phyloP scores from a whole-genome alignment of 2,329 filamentous ascomycete species.

The Byssochlamys sp. region DNA sequence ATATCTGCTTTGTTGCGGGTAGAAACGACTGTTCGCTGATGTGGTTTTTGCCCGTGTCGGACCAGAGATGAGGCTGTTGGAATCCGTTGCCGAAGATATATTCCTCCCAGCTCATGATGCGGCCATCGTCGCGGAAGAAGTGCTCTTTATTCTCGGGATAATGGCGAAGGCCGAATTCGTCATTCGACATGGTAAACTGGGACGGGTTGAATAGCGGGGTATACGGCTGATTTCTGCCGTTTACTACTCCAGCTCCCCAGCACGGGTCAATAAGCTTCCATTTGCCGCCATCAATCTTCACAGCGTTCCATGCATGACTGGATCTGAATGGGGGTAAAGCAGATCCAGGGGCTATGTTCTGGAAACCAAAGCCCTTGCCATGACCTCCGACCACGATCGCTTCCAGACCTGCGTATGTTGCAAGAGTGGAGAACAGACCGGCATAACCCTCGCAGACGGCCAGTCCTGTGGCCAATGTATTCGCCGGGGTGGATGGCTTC shows the following conservation, averaged over 20 bases:
- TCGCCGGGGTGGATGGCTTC: slow-evolving; percentile 56
- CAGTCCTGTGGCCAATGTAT: slow-evolving; percentile 64
- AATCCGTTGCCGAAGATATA: slow-evolving; percentile 58
- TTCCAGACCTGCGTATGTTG: slow-evolving; percentile 68
- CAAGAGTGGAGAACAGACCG: slow-evolving; percentile 67
- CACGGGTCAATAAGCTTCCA: slow-evolving; percentile 91
- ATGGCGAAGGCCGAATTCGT: slow-evolving; percentile 70
- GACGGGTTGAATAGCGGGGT: slow-evolving; percentile 57
- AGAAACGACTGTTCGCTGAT: slow-evolving; percentile 50
- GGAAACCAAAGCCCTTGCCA: slow-evolving; percentile 76
- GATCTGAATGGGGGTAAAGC: slow-evolving; percentile 54
- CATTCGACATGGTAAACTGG: slow-evolving; percentile 56
- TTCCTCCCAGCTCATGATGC: slow-evolving; percentile 64
- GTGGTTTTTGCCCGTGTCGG: slow-evolving; percentile 40
- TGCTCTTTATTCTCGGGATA: slow-evolving; percentile 60
- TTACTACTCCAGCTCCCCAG: slow-evolving; percentile 76
- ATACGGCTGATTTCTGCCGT: slow-evolving; percentile 48
- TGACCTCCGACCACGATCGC: slow-evolving; percentile 65
- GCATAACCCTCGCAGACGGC: slow-evolving; percentile 92
- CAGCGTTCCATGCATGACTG: slow-evolving; percentile 86
- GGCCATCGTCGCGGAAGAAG: slow-evolving; percentile 67
- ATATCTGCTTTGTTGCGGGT: slow-evolving; percentile 52
- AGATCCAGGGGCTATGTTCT: slow-evolving; percentile 52
- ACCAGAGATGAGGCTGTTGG: slow-evolving; percentile 31
- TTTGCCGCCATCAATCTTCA: slow-evolving; percentile 70